Evolutionary conservation across 345 rosid genomes (phyloP).

Genomic region (Hibiscus tridactylites): DNA sequence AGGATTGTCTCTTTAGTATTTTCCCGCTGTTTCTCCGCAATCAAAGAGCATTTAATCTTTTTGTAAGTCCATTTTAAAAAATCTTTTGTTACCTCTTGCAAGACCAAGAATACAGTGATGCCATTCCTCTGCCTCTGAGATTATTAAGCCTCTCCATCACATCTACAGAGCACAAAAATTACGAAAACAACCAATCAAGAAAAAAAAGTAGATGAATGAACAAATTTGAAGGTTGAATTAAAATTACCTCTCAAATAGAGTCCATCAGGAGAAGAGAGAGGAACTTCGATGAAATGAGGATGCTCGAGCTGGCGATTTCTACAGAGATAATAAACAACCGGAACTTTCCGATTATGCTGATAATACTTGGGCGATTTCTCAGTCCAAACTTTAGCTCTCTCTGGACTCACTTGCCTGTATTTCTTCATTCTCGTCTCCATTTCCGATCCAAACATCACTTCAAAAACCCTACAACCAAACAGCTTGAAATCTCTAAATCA

Average conservation of each 20-base stretch:
- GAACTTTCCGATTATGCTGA: constrained; percentile 57
- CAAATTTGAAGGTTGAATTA: constrained; percentile 9
- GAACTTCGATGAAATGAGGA: constrained; percentile 94
- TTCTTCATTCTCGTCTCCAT: constrained; percentile 79
- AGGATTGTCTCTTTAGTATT: neutral
- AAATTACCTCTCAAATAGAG: constrained; percentile 75
- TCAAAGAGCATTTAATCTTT: neutral
- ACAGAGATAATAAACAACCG: constrained; percentile 83
- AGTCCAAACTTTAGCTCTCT: constrained; percentile 93
- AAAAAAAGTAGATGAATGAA: neutral
- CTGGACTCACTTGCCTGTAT: constrained; percentile 79
- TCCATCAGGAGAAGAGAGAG: constrained; percentile 60
- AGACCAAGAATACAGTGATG: constrained; percentile 89
- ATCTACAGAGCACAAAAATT: constrained; percentile 35
- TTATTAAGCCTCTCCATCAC: constrained; percentile 78
- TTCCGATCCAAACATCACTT: neutral
- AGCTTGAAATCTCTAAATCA: neutral
- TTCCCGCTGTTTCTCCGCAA: constrained; percentile 6
- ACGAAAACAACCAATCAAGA: neutral
- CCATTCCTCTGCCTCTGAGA: constrained; percentile 91
- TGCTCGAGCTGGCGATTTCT: constrained; percentile 93
- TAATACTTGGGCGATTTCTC: constrained; percentile 81
- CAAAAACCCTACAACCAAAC: constrained; percentile 9
- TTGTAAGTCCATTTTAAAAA: neutral
- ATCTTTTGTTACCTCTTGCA: constrained; percentile 52